A percentile compares a stretch with the other conserved stretches of the same genome.
Conservation (phyloP, 164 flowering plant genomes). For the Umbellularia californica region DNA sequence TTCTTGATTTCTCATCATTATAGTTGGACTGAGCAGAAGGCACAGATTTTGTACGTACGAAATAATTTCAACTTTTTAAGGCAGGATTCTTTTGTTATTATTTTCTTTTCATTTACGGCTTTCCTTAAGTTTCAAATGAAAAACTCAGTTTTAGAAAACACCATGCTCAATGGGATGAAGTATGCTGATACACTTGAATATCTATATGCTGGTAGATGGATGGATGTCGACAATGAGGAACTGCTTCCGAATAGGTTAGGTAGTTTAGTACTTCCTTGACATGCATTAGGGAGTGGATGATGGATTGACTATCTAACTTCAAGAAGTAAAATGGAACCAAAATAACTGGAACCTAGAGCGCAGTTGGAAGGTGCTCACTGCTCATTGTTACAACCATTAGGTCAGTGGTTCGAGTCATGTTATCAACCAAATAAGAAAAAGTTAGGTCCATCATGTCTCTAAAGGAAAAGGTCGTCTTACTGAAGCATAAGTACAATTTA, state of each 20-base stretch:
- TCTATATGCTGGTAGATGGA: background rate
- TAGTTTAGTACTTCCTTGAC: background rate
- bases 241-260: background rate
- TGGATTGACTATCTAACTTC: background rate
- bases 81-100: no score
- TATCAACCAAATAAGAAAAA: no score
- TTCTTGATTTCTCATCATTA: no score
- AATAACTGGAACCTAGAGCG: no score
- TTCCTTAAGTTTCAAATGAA: background rate
- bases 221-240: background rate
- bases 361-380: no score
- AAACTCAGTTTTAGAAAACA: background rate
- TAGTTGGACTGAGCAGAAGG: no score
- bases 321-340: background rate
- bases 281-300: background rate
- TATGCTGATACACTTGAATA: background rate
- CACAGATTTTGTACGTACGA: no score
- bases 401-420: no score
- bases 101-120: no score
- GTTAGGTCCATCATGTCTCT: background rate
- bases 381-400: no score
- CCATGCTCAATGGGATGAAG: background rate
- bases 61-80: no score
- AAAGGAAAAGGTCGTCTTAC: background rate
- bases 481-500: no score